Conservation (phyloP, 2,329 filamentous ascomycete genomes). For the Penicillium hesseltinei region DNA sequence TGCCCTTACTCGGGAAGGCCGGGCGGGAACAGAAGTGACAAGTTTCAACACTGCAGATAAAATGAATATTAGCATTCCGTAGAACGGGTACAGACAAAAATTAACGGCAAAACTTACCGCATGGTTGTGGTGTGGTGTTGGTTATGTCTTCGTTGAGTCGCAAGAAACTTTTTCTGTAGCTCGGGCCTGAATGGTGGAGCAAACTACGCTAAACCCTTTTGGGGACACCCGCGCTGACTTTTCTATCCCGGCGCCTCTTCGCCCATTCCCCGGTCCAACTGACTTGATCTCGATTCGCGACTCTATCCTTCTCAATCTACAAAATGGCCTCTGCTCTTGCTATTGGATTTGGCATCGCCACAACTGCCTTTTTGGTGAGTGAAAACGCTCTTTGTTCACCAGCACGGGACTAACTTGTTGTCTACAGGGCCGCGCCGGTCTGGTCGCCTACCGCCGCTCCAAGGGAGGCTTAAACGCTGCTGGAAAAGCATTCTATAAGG, state of each 20-base stretch:
- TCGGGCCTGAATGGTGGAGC: conserved; percentile 27
- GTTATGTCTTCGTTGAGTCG: conserved; percentile 19
- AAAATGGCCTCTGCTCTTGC: conserved; percentile 46
- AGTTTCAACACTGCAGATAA: conserved; percentile 51
- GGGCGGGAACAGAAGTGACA: conserved; percentile 72
- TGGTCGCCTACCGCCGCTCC: conserved; percentile 83
- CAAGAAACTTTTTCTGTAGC: conserved; percentile 28
- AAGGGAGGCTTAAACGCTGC: conserved; percentile 67
- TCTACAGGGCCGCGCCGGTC: conserved; percentile 78
- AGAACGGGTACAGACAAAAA: neutral
- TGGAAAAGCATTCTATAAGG: conserved; percentile 94
- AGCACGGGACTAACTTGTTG: conserved; percentile 15
- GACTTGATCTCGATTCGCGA: conserved; percentile 7
- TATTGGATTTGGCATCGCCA: conserved; percentile 48
- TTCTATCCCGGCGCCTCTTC: conserved; percentile 31
- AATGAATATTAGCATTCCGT: neutral
- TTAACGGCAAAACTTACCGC: conserved; percentile 19
- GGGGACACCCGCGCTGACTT: conserved; percentile 36
- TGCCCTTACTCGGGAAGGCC: conserved; percentile 64
- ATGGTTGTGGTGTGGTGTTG: conserved; percentile 25
- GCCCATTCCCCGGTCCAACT: conserved; percentile 5
- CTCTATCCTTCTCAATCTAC: conserved; percentile 4
- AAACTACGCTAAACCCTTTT: conserved; percentile 35
- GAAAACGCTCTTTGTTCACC: neutral
- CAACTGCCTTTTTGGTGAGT: conserved; percentile 76